Percentiles rank a stretch among this genome's conserved stretches.
These are phyloP conservation scores for Elsinoe arachidis DNA, from an alignment of 2,329 filamentous ascomycete genomes.

Conservation along the genomic window DNA sequence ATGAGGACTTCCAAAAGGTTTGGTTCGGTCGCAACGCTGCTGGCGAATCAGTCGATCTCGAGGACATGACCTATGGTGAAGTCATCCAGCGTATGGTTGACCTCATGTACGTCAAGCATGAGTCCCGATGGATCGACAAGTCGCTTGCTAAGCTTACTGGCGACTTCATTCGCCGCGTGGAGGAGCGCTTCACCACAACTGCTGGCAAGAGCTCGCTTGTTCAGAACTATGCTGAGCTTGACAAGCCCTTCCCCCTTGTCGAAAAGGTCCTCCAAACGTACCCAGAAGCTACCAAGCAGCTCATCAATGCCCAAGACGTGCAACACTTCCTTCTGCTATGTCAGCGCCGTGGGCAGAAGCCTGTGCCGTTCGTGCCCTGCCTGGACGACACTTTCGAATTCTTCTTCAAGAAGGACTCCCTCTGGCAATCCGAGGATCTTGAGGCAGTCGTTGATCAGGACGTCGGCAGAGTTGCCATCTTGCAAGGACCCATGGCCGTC, in stretches of 20 bases:
- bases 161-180: conserved; percentile 92
- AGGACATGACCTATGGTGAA: conserved; percentile 92
- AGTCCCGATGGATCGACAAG: conserved; percentile 82
- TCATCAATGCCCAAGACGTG: conserved; percentile 97
- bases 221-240: conserved; percentile 82
- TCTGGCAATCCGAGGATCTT: conserved; percentile 98
- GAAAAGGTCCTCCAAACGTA: conserved; percentile 74
- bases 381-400: conserved; percentile 97
- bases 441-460: conserved; percentile 94
- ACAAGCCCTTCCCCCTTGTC: conserved; percentile 69
- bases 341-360: conserved; percentile 87
- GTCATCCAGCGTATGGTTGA: conserved; percentile 81
- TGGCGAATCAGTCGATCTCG: conserved; percentile 74
- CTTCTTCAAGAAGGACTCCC: conserved; percentile 99
- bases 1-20: conserved; percentile 92
- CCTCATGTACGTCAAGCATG: conserved; percentile 84
- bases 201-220: conserved; percentile 69
- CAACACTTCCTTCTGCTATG: conserved; percentile 94
- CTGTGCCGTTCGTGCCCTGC: conserved; percentile 89
- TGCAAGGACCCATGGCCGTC: conserved; percentile 88
- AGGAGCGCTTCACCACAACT: conserved; percentile 82
- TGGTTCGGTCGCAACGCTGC: conserved; percentile 86
- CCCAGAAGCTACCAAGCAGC: conserved; percentile 76
- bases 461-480: conserved; percentile 88
- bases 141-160: conserved; percentile 76